Evolutionary conservation across 2,329 filamentous ascomycete genomes (phyloP).

Genomic region (Cryoendolithus antarcticus): DNA sequence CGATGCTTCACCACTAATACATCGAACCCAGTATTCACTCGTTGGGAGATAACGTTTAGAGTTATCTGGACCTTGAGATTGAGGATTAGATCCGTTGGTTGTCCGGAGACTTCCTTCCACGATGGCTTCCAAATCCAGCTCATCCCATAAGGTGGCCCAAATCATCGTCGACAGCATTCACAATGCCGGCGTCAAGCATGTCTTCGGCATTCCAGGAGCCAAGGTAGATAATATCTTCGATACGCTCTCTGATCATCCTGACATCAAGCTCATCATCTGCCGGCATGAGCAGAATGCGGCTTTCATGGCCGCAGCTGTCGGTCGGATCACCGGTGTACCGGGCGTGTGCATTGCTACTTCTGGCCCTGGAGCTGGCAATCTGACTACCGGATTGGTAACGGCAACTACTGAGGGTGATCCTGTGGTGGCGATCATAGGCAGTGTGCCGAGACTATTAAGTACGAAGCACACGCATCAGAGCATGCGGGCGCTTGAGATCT

Average conservation of each 20-base stretch:
- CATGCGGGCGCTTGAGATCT: constrained; percentile 32
- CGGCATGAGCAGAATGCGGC: constrained; percentile 40
- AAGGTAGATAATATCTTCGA: constrained; percentile 40
- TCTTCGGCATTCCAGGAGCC: constrained; percentile 38
- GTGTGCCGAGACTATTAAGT: constrained; percentile 32
- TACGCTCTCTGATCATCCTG: constrained; percentile 33
- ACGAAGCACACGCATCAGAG: constrained; percentile 37
- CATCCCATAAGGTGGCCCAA: constrained; percentile 14
- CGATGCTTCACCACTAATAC: too few species aligned
- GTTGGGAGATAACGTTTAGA: too few species aligned
- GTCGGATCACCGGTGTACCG: constrained; percentile 34
- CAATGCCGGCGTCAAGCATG: constrained; percentile 33
- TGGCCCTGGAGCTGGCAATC: constrained; percentile 36
- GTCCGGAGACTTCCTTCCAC: too few species aligned
- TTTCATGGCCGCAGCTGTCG: constrained; percentile 37
- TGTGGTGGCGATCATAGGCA: constrained; percentile 37
- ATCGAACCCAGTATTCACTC: too few species aligned
- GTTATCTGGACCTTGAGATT: too few species aligned
- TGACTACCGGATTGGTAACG: constrained; percentile 35
- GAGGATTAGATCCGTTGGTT: too few species aligned
- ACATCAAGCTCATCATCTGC: constrained; percentile 36
- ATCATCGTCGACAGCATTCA: constrained; percentile 23
- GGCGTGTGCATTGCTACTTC: constrained; percentile 38
- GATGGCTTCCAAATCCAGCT: too few species aligned
- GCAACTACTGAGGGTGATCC: constrained; percentile 38